Evolutionary conservation across 225 moss, liverwort and hornwort species (phyloP), one percentile per base, ranked within the genome.

Genomic region (Sphagnum tenellum): DNA sequence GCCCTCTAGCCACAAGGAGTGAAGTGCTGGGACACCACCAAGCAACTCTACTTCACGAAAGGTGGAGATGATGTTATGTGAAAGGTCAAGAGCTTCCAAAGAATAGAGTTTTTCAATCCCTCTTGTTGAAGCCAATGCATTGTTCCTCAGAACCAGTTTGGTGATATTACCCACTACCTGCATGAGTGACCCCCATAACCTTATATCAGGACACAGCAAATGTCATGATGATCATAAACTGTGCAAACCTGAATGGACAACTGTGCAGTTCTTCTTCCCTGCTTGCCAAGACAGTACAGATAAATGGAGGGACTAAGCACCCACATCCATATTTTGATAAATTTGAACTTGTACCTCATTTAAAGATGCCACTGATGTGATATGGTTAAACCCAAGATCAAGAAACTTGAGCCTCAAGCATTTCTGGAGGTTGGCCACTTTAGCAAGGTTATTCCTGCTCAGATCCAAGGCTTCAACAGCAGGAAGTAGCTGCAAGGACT

Each of bases 31-130:
- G 55, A 93, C 62, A 70, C 78, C 66, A 29, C 83, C 87, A 45
- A 98, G 87, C 46, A 81, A 70, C 74, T 98, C 93, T 47, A 98
- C 89, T 70, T 98, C 98, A 51, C 80, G 77, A 55, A 98, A 90
- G 52, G 82, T 90, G 64, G 98, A 90, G 65, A 98, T 86, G 57
- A 98, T 70, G 73, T 98, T 98, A 75, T 93, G 65, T 45, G 98
- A 93, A 49, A 98, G 78, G 84, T 98, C 98, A 63, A 93, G 90
- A 51, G 90, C 90, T 71, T 92, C 92, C 77, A 98, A 72, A 67
- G 79, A 82, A 68, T 86, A 74, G 69, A 98, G 78, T 50, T 77
- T 79, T 71, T 98, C 93, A 53, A 98, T 77, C 8, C 98, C 98
- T 69, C 83, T 72, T 59, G 88, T 87, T 72, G 89, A 89, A 64